Percentiles rank a stretch among this genome's conserved stretches.
Evolutionary conservation across 2,329 filamentous ascomycete species (phyloP).

Genomic region (Fusarium keratoplasticum): DNA sequence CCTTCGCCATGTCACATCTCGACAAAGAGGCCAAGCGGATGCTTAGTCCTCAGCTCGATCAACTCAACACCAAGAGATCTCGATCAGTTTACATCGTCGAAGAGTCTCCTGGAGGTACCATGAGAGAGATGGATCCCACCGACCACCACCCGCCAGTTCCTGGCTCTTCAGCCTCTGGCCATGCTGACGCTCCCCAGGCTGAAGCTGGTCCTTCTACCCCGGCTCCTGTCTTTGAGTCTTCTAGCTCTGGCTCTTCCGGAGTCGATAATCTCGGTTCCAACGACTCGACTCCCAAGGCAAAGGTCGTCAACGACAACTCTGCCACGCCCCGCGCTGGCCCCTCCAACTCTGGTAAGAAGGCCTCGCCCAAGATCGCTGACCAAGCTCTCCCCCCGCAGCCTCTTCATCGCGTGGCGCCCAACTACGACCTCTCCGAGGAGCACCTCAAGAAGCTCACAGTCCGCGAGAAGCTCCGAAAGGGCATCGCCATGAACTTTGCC

Average conservation of each 20-base stretch:
- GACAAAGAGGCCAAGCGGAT: conserved; percentile 13
- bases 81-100: conserved; percentile 9
- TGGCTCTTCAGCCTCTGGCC: neutral
- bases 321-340: neutral
- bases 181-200: neutral
- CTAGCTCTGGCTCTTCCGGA: neutral
- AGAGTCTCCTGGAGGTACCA: conserved; percentile 32
- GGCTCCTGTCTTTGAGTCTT: neutral
- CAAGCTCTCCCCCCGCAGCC: neutral
- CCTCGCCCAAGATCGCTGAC: neutral
- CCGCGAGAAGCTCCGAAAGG: conserved; percentile 34
- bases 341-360: neutral
- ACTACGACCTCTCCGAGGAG: conserved; percentile 22
- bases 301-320: neutral
- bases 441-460: conserved; percentile 23
- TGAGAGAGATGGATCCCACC: conserved; percentile 20
- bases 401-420: neutral
- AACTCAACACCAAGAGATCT: conserved; percentile 13
- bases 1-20: conserved; percentile 13
- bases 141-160: neutral
- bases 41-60: conserved; percentile 24
- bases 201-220: neutral
- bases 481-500: conserved; percentile 33
- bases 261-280: neutral
- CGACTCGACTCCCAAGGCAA: neutral